phyloP scores from a whole-genome alignment of 306 rosid species.

The Sesbania bispinosa region DNA sequence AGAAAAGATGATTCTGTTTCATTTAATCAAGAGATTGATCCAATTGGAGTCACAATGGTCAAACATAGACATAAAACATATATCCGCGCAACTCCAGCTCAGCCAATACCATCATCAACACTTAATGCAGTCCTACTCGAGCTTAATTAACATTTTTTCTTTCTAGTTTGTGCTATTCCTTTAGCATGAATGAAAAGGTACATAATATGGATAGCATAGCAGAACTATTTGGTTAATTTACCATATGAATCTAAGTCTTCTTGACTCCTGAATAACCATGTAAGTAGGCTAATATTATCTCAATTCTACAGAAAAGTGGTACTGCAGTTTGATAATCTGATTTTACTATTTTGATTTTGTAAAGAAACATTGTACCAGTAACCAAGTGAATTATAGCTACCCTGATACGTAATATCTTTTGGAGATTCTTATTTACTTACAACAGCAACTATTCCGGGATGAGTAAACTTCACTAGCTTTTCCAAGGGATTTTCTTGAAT shows the following conservation, averaged over 20 bases:
- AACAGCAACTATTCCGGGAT: slow-evolving; percentile 82
- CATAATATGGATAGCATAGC: no score
- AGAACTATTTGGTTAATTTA: neutral
- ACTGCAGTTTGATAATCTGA: neutral
- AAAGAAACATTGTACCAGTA: slow-evolving; percentile 13
- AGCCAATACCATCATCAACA: no score
- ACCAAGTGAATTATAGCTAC: neutral
- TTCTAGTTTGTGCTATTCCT: no score
- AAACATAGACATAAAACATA: no score
- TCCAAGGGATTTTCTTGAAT: slow-evolving; percentile 61
- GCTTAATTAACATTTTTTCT: no score
- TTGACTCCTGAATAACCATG: neutral
- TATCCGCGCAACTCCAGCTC: neutral
- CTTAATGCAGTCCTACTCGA: no score
- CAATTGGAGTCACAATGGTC: no score
- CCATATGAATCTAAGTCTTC: neutral
- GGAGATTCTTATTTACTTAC: slow-evolving; percentile 50
- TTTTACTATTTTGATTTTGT: neutral
- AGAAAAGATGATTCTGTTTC: slow-evolving; percentile 1
- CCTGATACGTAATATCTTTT: neutral
- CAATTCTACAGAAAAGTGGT: neutral
- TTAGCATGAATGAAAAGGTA: no score
- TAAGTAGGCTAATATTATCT: neutral
- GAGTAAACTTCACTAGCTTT: slow-evolving; percentile 63
- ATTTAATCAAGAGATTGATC: neutral